Base-by-base conservation (phyloP, 1,284 basidiomycete species). In the Athelia psychrophila region DNA sequence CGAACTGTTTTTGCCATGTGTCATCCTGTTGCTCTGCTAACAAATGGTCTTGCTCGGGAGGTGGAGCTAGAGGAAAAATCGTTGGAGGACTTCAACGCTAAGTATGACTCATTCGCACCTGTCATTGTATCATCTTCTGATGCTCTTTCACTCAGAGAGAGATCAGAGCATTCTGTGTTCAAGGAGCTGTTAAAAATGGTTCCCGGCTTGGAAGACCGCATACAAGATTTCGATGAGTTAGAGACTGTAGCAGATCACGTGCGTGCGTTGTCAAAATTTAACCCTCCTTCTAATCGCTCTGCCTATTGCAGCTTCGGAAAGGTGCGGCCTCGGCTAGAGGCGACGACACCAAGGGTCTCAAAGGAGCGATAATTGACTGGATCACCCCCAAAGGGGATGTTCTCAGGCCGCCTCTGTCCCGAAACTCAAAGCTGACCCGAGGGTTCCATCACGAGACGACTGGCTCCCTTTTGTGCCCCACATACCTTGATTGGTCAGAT, bases 311-410 rank as follows among this genome's bases (percentile, higher is more conserved):
- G 55, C 27, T 56, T 20, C 55, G 54, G 25, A 48, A 51, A 23
- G 55, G 55, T 38, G 53, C 44, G 3, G 15, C 49, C 16, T 35
- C 33, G 45, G 53, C 53, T 18, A 24, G 53, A 38, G 47, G 49
- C 18, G 50, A 56, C 40, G 50, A 56, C 24, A 54, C 50, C 16
- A 56, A 54, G 47, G 47, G 53, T 15, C 50, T 56, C 15, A 56
- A 56, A 40, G 50, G 46, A n/a, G 23, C 46, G 2, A 38, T 56
- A 22, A n/a, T 56, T 3, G 55, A 56, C 46, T 56, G 55, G 55
- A 54, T 56, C 27, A 52, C 50, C 1, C 49, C 49, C 15, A 32
- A 5, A 18, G 50, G 47, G 5, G n/a, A 51, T 23, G 25, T 33
- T 5, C 50, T 56, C 22, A 23, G 27, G 19, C 55, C 55, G n/a